Base-by-base conservation (phyloP, 345 rosid species). In the Salix caprea region DNA sequence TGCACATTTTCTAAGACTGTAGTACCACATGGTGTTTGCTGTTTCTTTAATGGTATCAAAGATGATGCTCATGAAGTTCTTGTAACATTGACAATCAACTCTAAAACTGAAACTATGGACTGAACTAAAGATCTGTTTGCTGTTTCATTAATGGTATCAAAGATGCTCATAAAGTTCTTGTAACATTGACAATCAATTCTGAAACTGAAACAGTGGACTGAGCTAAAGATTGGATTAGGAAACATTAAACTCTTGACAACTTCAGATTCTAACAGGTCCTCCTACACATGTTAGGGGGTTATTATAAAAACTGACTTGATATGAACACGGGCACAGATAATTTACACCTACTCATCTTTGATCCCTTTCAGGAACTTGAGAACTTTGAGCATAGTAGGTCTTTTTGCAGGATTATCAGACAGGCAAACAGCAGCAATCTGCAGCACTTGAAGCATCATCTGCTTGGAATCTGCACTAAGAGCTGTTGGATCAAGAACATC, bases 311-410 rank as follows among this genome's bases (percentile, higher is more conserved):
- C 34, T 66, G 42, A 14, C 71, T 16, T 73, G 19, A 50, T 65
- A 19, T 46, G 32, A 30, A 10, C 23, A 56, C 65, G 32, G 24
- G 50, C 66, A 81, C 46, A 34, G 24, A 24, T 15, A 37, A 6
- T 77, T 42, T 50, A 67, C n/a, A 76, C 19, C 62, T 73, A 76
- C 26, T 67, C 80, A 58, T 69, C 80, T 69, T 77, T 84, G 10
- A 90, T 87, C 73, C 89, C 91, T 69, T 82, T 87, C 12, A 93
- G 86, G 54, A 70, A 80, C 85, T 87, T 90, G 48, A 89, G 65
- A 23, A 89, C 95, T 12, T 88, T 82, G 21, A 81, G 86, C 97
- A 94, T 94, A 21, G 84, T 87, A 6, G 97, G 99, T 62, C 99
- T 81, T n/a, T 82, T 80, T 30, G 86, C 90, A 3, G 97, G 98